Evolutionary conservation across 768 basidiomycete genomes (phyloP).

Genomic region (Tylopilus balloui): DNA sequence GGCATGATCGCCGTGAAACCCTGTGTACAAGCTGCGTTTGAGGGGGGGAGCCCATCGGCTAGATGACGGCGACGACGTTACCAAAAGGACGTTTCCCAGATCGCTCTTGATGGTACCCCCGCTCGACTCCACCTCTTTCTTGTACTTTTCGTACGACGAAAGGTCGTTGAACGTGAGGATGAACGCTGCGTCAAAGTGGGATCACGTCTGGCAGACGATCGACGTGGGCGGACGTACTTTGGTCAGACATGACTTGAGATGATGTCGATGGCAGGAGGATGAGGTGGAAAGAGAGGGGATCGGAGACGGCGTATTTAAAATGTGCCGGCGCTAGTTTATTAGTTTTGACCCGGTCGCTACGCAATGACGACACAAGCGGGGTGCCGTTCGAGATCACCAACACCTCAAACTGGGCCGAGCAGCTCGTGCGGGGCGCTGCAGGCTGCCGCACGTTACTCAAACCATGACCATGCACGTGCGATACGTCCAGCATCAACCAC

Average conservation of each 20-base stretch:
- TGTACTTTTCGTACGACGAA: conserved; percentile 11
- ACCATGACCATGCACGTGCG: background rate
- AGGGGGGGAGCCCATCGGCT: background rate
- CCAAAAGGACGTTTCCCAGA: background rate
- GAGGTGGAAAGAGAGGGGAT: background rate
- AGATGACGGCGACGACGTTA: background rate
- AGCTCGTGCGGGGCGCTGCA: too few relatives aligned
- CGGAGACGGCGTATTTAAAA: background rate
- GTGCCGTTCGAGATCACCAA: too few relatives aligned
- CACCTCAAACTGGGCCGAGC: background rate
- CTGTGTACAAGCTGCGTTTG: conserved; percentile 1
- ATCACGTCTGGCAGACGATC: background rate
- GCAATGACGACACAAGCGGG: too few relatives aligned
- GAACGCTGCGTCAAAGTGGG: conserved; percentile 1
- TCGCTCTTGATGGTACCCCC: conserved; percentile 17
- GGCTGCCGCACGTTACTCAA: too few relatives aligned
- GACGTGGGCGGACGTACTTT: conserved; percentile 11
- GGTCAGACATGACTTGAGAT: conserved; percentile 12
- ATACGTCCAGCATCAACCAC: background rate
- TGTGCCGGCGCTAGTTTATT: background rate
- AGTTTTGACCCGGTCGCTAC: too few relatives aligned
- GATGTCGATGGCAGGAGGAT: background rate
- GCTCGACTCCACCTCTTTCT: background rate
- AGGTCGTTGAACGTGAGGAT: conserved; percentile 8
- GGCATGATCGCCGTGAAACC: conserved; percentile 20